Base-by-base conservation (phyloP, 148 eudicot genomes). In the Euryodendron excelsum region DNA sequence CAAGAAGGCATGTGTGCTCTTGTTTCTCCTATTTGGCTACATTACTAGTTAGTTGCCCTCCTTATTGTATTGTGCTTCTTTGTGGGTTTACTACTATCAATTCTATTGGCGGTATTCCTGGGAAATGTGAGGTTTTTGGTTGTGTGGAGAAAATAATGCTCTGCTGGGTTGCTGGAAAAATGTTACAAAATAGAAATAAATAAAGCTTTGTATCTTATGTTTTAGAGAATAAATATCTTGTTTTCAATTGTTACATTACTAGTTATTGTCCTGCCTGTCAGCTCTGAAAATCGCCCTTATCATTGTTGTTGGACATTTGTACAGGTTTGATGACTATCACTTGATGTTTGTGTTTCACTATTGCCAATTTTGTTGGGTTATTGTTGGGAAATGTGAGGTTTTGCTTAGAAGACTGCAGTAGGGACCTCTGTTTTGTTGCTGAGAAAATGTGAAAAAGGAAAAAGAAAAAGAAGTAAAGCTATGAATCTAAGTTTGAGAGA, bases 1-100 rank as follows among this genome's bases (percentile, higher is more conserved):
- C 39, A 96, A 96, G 34, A 96, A 96, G 98, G 99, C 83, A 85
- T 20, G 55, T 6, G 3, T 23, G 11, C 28, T 30, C 7, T 36
- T 63, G 9, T 63, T 73, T 62, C 28, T 47, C 41, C 31, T 47
- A 5, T 21, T 48, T 21, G 37, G 7, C 37, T 75, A 6, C 3
- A 12, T 18, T 69, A 11, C 20, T n/a, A 6, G 1, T 71, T 69
- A n/a, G n/a, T n/a, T n/a, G n/a, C 44, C 1, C 23, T 62, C 17
- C 45, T 18, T 60, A 41, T 64, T 72, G 2, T 36, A n/a, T 75
- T 0, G 41, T n/a, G 30, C 21, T 41, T 12, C 7, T 74, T 73
- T 66, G n/a, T 39, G 56, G 66, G 30, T 59, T 70, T 28, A 20
- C 20, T 75, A 50, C 39, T 33, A 34, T 60, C 37, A 37, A 31